Conservation (phyloP, 768 basidiomycete species). For the Lactarius trivialis region DNA sequence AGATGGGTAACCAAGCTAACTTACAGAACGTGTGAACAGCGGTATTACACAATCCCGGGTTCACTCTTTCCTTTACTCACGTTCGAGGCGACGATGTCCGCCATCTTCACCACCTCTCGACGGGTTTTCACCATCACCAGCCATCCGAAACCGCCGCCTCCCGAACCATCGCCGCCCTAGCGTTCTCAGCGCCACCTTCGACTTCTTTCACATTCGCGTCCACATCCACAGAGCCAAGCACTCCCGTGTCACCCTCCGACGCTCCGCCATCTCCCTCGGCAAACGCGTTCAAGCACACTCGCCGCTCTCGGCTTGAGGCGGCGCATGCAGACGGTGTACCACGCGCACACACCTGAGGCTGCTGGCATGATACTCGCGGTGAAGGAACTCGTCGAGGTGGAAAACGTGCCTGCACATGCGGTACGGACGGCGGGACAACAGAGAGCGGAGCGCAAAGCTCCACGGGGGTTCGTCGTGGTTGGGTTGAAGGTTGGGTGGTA, state of each 20-base stretch:
- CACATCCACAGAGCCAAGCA: neutral
- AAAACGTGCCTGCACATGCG: neutral
- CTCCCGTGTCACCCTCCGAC: neutral
- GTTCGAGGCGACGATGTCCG: no score
- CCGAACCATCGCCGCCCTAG: no score
- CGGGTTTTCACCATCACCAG: constrained; percentile 40
- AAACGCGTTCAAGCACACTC: neutral
- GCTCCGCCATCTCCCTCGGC: neutral
- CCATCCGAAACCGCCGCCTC: constrained; percentile 43
- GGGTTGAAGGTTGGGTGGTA: neutral
- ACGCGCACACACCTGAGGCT: neutral
- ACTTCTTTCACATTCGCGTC: no score
- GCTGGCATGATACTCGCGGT: no score
- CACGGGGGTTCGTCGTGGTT: neutral
- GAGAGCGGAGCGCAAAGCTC: neutral
- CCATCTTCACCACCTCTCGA: no score
- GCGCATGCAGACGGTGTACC: neutral
- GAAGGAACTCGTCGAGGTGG: neutral
- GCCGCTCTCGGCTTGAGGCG: neutral
- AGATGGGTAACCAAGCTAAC: no score
- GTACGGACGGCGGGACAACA: neutral
- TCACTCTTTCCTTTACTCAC: no score
- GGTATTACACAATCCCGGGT: no score
- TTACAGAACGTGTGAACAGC: no score
- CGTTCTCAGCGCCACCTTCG: no score